Evolutionary conservation across 495 filamentous ascomycete species (phyloP).

Genomic region (Apiosordaria backusii): DNA sequence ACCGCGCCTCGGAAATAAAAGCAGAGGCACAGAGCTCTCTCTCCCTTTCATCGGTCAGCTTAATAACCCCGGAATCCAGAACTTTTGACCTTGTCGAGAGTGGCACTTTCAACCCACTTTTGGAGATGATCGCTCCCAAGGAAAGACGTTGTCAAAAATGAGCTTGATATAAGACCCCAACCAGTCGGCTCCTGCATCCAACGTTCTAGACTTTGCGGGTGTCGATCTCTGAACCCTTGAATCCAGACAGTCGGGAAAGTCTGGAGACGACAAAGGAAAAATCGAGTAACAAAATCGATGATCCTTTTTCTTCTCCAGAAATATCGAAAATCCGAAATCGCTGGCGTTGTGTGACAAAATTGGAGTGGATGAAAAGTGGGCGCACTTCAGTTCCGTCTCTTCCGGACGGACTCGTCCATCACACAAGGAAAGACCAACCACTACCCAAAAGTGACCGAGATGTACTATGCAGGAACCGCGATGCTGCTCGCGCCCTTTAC

Average conservation of each 20-base stretch:
- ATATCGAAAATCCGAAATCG: not conserved
- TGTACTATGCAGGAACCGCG: not conserved
- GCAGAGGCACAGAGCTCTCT: too few species aligned
- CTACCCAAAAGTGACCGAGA: not conserved
- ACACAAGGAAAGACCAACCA: not conserved
- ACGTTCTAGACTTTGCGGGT: not conserved
- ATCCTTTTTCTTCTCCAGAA: not conserved
- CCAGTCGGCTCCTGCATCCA: not conserved
- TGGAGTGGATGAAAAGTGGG: not conserved
- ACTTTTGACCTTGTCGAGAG: not conserved
- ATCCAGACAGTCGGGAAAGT: not conserved
- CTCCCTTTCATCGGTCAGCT: not conserved
- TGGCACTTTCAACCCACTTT: not conserved
- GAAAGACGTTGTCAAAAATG: not conserved
- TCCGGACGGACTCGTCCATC: not conserved
- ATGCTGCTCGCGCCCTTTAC: not conserved
- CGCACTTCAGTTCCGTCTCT: not conserved
- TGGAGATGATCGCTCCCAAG: not conserved
- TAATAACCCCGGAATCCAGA: not conserved
- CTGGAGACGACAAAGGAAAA: too few species aligned
- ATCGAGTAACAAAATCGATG: not conserved
- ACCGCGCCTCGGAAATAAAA: too few species aligned
- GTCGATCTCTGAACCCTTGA: not conserved
- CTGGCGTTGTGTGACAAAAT: not conserved
- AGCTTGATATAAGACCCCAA: not conserved